Evolutionary conservation across 2,329 filamentous ascomycete genomes (phyloP).

Genomic region (Pseudocercospora fijiensis): DNA sequence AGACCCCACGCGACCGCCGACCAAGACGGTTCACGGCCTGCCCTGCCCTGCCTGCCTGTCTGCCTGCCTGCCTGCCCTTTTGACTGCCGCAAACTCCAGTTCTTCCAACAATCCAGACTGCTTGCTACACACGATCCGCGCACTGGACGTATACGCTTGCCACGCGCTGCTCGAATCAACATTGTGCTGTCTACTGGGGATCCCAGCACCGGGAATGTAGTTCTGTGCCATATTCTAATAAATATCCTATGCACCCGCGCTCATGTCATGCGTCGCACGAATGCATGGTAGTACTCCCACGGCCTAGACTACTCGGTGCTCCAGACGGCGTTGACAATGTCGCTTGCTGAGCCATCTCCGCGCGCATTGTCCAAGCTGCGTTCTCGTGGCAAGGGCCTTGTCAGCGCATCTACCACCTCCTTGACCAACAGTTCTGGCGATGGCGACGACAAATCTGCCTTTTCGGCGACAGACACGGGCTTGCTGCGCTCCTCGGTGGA

Average conservation of each 20-base stretch:
- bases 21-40: background rate
- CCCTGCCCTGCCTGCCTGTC: too few species aligned
- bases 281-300: background rate
- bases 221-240: too few species aligned
- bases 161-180: background rate
- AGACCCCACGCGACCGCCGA: background rate
- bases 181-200: background rate
- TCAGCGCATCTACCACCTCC: slow-evolving; percentile 34
- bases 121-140: background rate
- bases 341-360: slow-evolving; percentile 21
- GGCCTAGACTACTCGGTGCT: background rate
- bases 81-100: background rate
- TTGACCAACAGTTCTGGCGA: slow-evolving; percentile 30
- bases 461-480: slow-evolving; percentile 20
- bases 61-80: too few species aligned
- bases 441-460: slow-evolving; percentile 27
- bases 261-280: background rate
- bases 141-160: background rate
- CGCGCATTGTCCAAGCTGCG: slow-evolving; percentile 34
- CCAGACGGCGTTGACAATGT: background rate
- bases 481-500: slow-evolving; percentile 40
- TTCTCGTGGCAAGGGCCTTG: slow-evolving; percentile 31
- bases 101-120: background rate
- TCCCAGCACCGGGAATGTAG: slow-evolving; percentile 2
- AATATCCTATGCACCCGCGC: background rate